Evolutionary conservation across 257 asterid genomes (phyloP), one percentile per base, ranked within the genome.

Genomic region (Haberlea rhodopensis): DNA sequence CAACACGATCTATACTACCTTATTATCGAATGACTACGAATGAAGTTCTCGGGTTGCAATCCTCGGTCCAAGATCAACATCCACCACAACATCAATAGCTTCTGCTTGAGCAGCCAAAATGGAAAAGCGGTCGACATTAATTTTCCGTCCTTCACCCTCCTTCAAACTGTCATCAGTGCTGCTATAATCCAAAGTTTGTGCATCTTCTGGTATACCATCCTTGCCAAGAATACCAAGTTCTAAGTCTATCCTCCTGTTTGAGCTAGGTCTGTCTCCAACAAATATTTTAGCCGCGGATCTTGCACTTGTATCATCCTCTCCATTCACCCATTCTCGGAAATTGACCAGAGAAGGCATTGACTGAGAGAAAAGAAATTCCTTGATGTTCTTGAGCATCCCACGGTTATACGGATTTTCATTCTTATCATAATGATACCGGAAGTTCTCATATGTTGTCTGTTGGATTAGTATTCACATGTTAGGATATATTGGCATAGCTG

Each of bases 371-470:
- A 85, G 62, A 45, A 85, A 70, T 71, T 91, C 95, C 73, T 65
- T 80, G 69, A 91, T 70, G 81, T 91, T 91, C 52, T 58, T 72
- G 29, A 79, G 10, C 37, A 80, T 63, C 53, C 98, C 94, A 5
- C 28, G 78, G 40, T 82, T 85, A 57, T 75, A 86, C 10, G 96
- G 96, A 58, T 91, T 91, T 68, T 80, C 87, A 79, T 76, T 84
- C 86, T 75, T 86, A 29, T 91, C 96, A 68, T 91, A 88, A 60
- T 88, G 91, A 69, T 84, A 88, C 40, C 95, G 78, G 72, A 91
- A 91, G 86, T 82, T 91, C 75, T 88, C 96, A 65, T 91, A 88
- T 0, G 96, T 91, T 8, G 95, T 91, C 95, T 91, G 95, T 71
- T 8, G 65, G 70, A 70, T 25, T 61, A 29, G 19, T 52, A 59